Conservation (phyloP, 257 asterid species). For the Solanum tacnaense region DNA sequence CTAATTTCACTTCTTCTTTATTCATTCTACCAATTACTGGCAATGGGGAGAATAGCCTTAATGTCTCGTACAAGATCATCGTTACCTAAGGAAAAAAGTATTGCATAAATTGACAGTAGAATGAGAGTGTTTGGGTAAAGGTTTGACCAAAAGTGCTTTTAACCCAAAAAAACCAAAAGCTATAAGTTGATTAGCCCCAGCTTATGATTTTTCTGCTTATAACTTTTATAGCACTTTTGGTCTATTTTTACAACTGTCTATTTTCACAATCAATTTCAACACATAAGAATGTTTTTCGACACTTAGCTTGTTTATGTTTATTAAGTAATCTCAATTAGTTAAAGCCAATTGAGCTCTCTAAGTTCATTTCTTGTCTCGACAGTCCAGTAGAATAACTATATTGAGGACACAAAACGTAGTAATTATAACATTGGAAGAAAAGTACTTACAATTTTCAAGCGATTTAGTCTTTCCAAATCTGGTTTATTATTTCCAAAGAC, state of each 20-base stretch:
- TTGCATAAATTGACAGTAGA: neutral
- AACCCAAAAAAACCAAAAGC: slow-evolving; percentile 7
- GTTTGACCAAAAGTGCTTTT: neutral
- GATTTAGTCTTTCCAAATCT: slow-evolving; percentile 14
- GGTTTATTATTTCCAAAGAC: slow-evolving; percentile 19
- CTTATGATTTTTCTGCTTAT: slow-evolving; percentile 1
- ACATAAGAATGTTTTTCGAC: neutral
- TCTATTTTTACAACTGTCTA: neutral
- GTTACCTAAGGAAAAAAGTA: neutral
- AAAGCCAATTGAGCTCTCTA: neutral
- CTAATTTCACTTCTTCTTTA: neutral
- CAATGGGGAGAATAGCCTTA: slow-evolving; percentile 25
- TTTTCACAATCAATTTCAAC: neutral
- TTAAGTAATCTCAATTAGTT: neutral
- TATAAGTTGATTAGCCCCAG: slow-evolving; percentile 9
- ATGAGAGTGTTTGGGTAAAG: neutral
- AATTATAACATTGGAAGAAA: neutral
- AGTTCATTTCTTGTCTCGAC: neutral
- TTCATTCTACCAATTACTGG: neutral
- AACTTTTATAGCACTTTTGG: neutral
- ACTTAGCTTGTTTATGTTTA: neutral
- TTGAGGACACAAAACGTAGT: neutral
- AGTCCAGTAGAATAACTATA: neutral
- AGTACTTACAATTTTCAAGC: slow-evolving; percentile 18
- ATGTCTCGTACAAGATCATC: slow-evolving; percentile 11